Conservation (phyloP, 768 basidiomycete genomes). For the Amanita inopinata region DNA sequence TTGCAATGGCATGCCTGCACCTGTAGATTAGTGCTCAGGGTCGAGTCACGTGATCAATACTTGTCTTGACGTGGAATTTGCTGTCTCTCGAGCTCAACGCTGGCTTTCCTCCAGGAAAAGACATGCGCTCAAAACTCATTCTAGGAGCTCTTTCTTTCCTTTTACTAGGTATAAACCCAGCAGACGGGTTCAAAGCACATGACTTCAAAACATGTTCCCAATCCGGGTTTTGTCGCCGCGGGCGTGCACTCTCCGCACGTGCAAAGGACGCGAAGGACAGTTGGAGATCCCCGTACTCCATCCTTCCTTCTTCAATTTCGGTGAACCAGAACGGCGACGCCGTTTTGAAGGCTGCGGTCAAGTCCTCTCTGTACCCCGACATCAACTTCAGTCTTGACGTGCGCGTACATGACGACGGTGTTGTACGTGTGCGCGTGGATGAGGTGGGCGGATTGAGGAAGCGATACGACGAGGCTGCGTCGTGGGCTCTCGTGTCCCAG, state of each 20-base stretch:
- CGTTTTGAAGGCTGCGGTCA: slow-evolving; percentile 65
- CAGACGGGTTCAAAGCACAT: slow-evolving; percentile 58
- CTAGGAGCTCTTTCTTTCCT: slow-evolving; percentile 9
- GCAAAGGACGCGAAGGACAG: slow-evolving; percentile 44
- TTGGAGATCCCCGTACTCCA: slow-evolving; percentile 85
- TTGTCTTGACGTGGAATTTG: not conserved
- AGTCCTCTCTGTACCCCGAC: slow-evolving; percentile 74
- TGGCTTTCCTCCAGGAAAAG: not conserved
- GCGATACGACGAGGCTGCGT: slow-evolving; percentile 86
- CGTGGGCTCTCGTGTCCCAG: slow-evolving; percentile 77
- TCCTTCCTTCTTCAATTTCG: slow-evolving; percentile 48
- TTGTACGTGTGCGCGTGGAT: slow-evolving; percentile 89
- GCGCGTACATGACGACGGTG: slow-evolving; percentile 78
- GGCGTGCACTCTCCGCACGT: slow-evolving; percentile 73
- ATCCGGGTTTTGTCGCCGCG: slow-evolving; percentile 84
- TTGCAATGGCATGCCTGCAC: too few species aligned
- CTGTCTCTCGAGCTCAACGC: not conserved
- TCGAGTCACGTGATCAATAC: too few species aligned
- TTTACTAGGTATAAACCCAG: slow-evolving; percentile 9
- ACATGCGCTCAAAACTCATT: slow-evolving; percentile 8
- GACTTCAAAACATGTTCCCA: slow-evolving; percentile 97
- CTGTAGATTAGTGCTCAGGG: too few species aligned
- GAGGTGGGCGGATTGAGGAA: slow-evolving; percentile 71
- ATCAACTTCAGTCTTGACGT: slow-evolving; percentile 77
- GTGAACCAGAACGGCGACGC: slow-evolving; percentile 40